Evolutionary conservation across 768 basidiomycete genomes (phyloP), one percentile per base, ranked within the genome.

Genomic region (Mycena polygramma): DNA sequence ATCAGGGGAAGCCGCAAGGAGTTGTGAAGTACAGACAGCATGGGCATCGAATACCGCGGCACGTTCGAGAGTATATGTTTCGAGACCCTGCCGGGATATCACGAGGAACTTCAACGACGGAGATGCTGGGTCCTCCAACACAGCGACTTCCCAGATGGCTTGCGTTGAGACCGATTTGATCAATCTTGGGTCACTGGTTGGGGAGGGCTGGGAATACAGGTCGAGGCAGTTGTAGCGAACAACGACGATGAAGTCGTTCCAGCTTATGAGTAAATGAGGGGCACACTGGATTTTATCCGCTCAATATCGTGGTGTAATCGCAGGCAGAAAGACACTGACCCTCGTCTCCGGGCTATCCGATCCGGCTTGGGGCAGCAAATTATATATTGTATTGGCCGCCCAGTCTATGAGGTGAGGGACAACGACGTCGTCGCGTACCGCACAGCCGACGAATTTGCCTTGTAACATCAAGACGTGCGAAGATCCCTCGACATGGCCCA

Each of bases 381-480:
- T 43, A 11, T 54, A 30, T 6, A 62, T 22, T 1, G 9, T 17
- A 1, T n/a, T 22, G 2, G 30, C 45, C 58, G 14, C 51, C 69
- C 69, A 71, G 36, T 66, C 26, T 36, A 73, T 57, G 22, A 73
- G 10, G 22, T 71, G 69, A 0, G 66, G 73, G 0, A 61, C 43
- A 46, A 39, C 41, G 1, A n/a, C 24, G 30, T 22, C 70, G 24
- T 64, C 17, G 17, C 55, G 69, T 49, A 71, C 14, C 19, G 66
- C 69, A 43, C 73, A 71, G 15, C 48, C 73, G 1, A 71, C 39
- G 15, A 68, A 64, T 26, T 69, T 7, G 26, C 69, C 73, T n/a
- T 9, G n/a, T 2, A 73, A 43, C 60, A 63, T 57, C 24, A 63
- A 39, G 10, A 73, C 46, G 45, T 71, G 61, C 1, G 61, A 63